Percentiles rank a stretch among this genome's conserved stretches.
phyloP scores from a whole-genome alignment of 73 alveolate species.

The Tetrahymena thermophila region DNA sequence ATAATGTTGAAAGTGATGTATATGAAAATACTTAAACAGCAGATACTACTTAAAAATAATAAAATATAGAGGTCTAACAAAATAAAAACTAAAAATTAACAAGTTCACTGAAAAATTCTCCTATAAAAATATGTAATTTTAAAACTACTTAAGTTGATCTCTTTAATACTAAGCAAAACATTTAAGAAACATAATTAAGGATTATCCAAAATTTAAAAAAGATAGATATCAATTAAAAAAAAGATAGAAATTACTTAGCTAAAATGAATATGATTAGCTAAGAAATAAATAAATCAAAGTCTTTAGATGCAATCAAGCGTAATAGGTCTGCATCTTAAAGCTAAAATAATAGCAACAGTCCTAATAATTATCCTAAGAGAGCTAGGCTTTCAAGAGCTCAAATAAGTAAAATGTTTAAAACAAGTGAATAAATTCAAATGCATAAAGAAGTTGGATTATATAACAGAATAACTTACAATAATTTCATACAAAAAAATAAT shows the following conservation, averaged over 20 bases:
- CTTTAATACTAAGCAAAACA: not conserved
- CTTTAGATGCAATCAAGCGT: not conserved
- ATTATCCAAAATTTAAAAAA: not conserved
- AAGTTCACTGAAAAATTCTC: not conserved
- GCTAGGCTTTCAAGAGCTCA: not conserved
- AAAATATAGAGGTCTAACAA: not conserved
- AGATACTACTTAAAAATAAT: not conserved
- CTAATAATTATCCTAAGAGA: not conserved
- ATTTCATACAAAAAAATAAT: not conserved
- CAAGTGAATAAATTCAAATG: not conserved
- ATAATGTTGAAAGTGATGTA: not conserved
- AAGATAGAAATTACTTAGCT: not conserved
- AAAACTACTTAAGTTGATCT: not conserved
- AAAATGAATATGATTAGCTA: not conserved
- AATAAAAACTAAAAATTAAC: not conserved
- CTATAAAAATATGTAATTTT: not conserved
- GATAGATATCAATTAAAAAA: not conserved
- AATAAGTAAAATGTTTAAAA: not conserved
- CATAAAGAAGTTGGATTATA: not conserved
- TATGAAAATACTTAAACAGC: not conserved
- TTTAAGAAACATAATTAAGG: not conserved
- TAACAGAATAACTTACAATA: not conserved
- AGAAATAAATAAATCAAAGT: not conserved
- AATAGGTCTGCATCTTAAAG: not conserved
- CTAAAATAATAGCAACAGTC: not conserved